Percentiles rank a stretch among this genome's conserved stretches.
phyloP scores from a whole-genome alignment of 495 filamentous ascomycete genomes.

The Trichoderma asperelloides region DNA sequence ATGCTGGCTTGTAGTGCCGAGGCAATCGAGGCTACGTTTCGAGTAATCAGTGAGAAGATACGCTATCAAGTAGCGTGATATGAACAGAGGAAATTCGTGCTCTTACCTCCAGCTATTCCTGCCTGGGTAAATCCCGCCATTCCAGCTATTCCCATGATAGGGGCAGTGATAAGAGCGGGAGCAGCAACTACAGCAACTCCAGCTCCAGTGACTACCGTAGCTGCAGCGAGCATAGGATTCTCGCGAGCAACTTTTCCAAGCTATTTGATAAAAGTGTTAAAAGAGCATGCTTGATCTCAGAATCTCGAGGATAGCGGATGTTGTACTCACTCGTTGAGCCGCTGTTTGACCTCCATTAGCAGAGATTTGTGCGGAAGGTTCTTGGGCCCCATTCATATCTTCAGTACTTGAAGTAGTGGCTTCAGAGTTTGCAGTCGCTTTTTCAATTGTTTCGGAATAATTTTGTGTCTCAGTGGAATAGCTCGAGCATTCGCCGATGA shows the following conservation, averaged over 20 bases:
- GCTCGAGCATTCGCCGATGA: not conserved
- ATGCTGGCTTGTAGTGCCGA: not conserved
- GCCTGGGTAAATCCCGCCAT: not conserved
- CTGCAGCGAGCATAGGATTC: not conserved
- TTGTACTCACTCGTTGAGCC: not conserved
- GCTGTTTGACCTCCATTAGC: not conserved
- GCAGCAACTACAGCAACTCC: not conserved
- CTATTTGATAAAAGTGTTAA: not conserved
- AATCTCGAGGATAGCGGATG: not conserved
- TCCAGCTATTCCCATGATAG: not conserved
- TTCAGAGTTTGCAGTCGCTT: not conserved
- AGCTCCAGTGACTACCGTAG: not conserved
- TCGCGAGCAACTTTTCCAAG: not conserved
- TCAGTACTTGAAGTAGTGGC: not conserved
- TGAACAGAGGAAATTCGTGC: not conserved
- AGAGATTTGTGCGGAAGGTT: not conserved
- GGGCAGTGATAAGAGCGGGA: not conserved
- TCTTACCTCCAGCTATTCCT: not conserved
- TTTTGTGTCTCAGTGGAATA: not conserved
- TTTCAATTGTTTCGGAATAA: not conserved
- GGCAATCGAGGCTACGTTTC: not conserved
- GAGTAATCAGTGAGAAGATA: not conserved
- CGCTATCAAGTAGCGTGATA: not conserved
- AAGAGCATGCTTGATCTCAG: not conserved
- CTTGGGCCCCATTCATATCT: not conserved